Evolutionary conservation across 495 filamentous ascomycete genomes (phyloP).

Genomic region (Zalerion maritima): DNA sequence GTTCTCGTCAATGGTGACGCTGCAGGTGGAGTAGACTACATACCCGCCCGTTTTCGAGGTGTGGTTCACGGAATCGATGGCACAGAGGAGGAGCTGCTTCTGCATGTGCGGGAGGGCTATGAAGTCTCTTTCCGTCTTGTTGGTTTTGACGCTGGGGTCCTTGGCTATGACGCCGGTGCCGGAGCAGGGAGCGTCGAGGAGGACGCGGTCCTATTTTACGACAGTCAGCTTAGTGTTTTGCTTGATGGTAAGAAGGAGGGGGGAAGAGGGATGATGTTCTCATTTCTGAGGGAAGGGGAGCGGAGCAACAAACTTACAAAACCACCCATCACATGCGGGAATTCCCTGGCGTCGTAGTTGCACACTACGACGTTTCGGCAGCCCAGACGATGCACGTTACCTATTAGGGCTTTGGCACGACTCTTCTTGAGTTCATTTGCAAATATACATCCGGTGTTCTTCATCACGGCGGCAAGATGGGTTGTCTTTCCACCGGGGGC

Average conservation of each 20-base stretch:
- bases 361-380: constrained; percentile 88
- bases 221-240: constrained; percentile 12
- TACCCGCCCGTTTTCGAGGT: constrained; percentile 77
- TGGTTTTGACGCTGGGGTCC: constrained; percentile 89
- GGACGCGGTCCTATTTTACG: constrained; percentile 38
- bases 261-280: constrained; percentile 19
- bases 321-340: constrained; percentile 85
- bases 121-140: constrained; percentile 92
- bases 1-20: constrained; percentile 83
- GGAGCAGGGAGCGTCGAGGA: constrained; percentile 70
- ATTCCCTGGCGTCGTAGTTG: constrained; percentile 83
- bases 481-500: constrained; percentile 97
- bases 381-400: constrained; percentile 92
- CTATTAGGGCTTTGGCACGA: constrained; percentile 90
- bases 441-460: constrained; percentile 91
- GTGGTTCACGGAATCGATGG: constrained; percentile 90
- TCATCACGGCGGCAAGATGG: constrained; percentile 92
- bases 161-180: constrained; percentile 89
- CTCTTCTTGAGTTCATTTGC: constrained; percentile 91
- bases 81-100: constrained; percentile 81
- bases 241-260: no score
- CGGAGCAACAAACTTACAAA: constrained; percentile 47
- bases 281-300: constrained; percentile 2
- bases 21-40: constrained; percentile 88
- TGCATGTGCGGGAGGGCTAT: constrained; percentile 81